phyloP scores from a whole-genome alignment of 139 green algal genomes.

The Closterium sp. region DNA sequence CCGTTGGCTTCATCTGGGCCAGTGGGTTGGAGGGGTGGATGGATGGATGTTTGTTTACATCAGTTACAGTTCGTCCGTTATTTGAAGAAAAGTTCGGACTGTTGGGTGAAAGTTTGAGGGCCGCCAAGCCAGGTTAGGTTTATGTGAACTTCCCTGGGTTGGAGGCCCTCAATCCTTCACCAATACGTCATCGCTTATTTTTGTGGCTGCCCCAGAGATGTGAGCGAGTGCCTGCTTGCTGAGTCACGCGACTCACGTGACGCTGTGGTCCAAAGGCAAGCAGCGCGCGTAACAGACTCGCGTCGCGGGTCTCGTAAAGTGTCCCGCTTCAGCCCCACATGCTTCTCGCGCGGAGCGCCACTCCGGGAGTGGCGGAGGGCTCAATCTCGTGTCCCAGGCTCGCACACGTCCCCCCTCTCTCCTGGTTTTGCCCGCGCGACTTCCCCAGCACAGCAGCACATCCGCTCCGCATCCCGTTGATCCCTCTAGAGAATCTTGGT shows the following conservation, averaged over 20 bases:
- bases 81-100: background rate
- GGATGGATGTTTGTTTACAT: background rate
- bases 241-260: background rate
- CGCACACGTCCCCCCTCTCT: background rate
- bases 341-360: background rate
- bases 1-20: background rate
- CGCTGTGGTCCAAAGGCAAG: background rate
- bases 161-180: too few species aligned
- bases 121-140: too few species aligned
- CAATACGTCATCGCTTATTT: too few species aligned
- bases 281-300: background rate
- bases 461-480: background rate
- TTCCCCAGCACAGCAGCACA: background rate
- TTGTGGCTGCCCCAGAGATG: too few species aligned
- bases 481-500: background rate
- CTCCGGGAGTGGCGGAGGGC: background rate
- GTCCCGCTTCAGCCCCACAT: background rate
- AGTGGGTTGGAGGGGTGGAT: background rate
- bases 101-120: too few species aligned
- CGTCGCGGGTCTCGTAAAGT: background rate
- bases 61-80: background rate
- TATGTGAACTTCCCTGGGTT: too few species aligned
- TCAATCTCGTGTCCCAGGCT: background rate
- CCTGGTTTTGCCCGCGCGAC: background rate
- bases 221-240: background rate